Conservation (phyloP, 2,329 filamentous ascomycete genomes). For the Hawksworthiomyces lignivorus region DNA sequence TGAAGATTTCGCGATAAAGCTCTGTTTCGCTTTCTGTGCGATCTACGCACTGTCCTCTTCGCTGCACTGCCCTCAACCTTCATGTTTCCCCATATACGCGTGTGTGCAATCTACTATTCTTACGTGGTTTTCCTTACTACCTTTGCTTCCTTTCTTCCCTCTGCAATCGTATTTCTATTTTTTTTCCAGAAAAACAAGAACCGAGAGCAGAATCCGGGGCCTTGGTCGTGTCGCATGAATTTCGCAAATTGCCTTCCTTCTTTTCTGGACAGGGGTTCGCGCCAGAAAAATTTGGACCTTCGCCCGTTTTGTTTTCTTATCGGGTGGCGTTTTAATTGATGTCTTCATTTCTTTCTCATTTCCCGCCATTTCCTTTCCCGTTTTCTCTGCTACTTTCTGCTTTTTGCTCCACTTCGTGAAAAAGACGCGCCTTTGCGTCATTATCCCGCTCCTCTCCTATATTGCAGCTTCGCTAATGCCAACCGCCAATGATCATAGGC, state of each 20-base stretch:
- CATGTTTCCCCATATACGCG: too few species aligned
- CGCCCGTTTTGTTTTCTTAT: constrained; percentile 4
- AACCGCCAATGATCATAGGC: constrained; percentile 47
- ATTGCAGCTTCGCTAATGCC: constrained; percentile 41
- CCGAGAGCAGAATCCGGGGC: too few species aligned
- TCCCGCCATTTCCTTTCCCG: constrained; percentile 1
- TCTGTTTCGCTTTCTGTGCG: background rate
- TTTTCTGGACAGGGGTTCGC: constrained; percentile 8
- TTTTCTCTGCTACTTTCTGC: constrained; percentile 12
- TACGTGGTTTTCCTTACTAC: too few species aligned
- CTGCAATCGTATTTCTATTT: background rate
- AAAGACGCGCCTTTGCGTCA: constrained; percentile 22
- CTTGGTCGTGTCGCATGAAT: background rate
- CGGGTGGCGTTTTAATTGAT: constrained; percentile 6
- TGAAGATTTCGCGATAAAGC: constrained; percentile 1
- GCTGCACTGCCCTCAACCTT: too few species aligned
- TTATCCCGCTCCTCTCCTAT: background rate
- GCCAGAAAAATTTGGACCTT: background rate
- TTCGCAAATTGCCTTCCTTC: constrained; percentile 1
- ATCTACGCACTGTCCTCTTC: too few species aligned
- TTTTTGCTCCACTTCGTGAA: constrained; percentile 17
- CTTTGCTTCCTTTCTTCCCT: background rate
- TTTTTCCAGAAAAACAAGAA: background rate
- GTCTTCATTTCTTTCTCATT: constrained; percentile 3
- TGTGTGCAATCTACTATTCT: too few species aligned